A percentile compares a stretch with the other conserved stretches of the same genome.
These are phyloP conservation scores for Dionaea muscipula DNA, from an alignment of 179 eudicot species.

Conservation along the genomic window DNA sequence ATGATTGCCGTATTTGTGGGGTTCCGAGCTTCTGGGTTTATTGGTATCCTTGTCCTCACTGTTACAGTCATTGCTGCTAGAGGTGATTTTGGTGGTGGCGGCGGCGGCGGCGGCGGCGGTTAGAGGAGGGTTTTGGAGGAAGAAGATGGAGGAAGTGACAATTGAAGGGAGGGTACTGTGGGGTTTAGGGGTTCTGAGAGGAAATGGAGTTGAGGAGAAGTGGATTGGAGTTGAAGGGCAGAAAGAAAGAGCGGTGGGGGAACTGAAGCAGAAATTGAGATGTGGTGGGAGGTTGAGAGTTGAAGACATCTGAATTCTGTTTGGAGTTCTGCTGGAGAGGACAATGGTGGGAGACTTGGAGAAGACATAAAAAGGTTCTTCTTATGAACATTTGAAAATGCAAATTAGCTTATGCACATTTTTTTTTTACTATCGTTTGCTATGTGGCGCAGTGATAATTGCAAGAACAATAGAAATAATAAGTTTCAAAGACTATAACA, in stretches of 20 bases:
- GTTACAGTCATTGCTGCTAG: slow-evolving; percentile 1
- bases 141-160: slow-evolving; percentile 14
- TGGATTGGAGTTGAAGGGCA: slow-evolving; percentile 2
- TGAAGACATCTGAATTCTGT: slow-evolving; percentile 20
- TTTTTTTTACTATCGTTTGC: too few relatives aligned
- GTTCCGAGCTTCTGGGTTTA: slow-evolving; percentile 6
- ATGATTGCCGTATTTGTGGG: not conserved
- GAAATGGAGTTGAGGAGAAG: not conserved
- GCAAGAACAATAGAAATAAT: too few relatives aligned
- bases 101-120: slow-evolving; percentile 1
- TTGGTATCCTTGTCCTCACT: not conserved
- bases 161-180: slow-evolving; percentile 20
- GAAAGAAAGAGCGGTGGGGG: slow-evolving; percentile 6
- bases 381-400: too few relatives aligned
- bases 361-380: too few relatives aligned
- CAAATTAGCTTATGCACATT: too few relatives aligned
- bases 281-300: slow-evolving; percentile 19
- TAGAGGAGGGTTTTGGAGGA: slow-evolving; percentile 17
- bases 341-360: not conserved
- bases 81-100: slow-evolving; percentile 1
- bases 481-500: too few relatives aligned
- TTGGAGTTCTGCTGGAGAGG: not conserved
- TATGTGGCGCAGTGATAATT: too few relatives aligned
- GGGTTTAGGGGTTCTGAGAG: slow-evolving; percentile 23
- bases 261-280: slow-evolving; percentile 9